A percentile compares a stretch with the other conserved stretches of the same genome.
These are phyloP conservation scores for Hortaea werneckii DNA, from an alignment of 2,329 filamentous ascomycete species.

Conservation along the genomic window DNA sequence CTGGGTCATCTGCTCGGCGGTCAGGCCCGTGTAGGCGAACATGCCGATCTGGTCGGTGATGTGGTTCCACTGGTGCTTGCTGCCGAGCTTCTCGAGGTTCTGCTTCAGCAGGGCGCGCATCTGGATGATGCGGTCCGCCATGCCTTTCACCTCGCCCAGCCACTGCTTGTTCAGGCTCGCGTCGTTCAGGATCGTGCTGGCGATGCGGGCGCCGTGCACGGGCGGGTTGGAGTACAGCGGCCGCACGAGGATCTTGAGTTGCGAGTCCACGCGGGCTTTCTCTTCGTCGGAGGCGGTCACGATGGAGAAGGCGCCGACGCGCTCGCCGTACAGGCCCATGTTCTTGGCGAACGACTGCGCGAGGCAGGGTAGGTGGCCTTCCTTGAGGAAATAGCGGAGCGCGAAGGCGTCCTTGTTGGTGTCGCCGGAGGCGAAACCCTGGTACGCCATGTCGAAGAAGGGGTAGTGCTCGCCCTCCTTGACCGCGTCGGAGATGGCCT, in stretches of 20 bases:
- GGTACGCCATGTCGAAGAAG: constrained; percentile 99
- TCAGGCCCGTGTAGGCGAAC: constrained; percentile 97
- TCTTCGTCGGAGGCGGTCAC: constrained; percentile 77
- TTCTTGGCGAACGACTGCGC: constrained; percentile 98
- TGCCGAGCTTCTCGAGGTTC: constrained; percentile 89
- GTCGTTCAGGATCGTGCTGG: constrained; percentile 82
- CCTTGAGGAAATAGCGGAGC: constrained; percentile 81
- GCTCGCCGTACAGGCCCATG: constrained; percentile 99
- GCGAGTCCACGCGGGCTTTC: constrained; percentile 91
- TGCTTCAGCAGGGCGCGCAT: constrained; percentile 93
- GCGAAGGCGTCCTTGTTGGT: constrained; percentile 90
- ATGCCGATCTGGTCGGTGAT: constrained; percentile 98
- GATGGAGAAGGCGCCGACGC: constrained; percentile 91
- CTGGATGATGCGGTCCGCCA: constrained; percentile 98
- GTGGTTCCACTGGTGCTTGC: constrained; percentile 96
- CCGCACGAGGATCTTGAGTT: constrained; percentile 96
- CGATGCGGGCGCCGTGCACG: constrained; percentile 90
- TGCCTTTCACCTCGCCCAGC: constrained; percentile 92
- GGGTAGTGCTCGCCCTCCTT: constrained; percentile 81
- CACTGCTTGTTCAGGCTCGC: constrained; percentile 80
- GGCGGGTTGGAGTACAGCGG: constrained; percentile 98
- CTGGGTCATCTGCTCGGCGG: constrained; percentile 78
- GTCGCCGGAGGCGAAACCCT: constrained; percentile 90
- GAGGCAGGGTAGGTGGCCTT: constrained; percentile 81
- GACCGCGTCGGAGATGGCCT: constrained; percentile 74